Base-by-base conservation (phyloP, 257 asterid genomes). In the Nicotiana benthamiana region DNA sequence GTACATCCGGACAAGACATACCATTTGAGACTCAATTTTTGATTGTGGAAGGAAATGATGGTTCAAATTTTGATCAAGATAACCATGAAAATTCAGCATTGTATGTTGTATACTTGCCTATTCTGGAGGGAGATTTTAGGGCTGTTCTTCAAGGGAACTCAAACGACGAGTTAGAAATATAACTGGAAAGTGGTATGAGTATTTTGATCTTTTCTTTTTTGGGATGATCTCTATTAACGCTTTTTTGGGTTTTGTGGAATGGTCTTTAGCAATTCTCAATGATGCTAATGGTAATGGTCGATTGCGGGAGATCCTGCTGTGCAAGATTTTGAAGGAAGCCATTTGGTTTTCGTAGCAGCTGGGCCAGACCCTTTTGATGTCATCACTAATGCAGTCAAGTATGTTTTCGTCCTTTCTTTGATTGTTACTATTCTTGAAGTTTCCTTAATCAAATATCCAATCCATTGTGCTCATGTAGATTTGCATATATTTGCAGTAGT, bases 311-410 rank as follows among this genome's bases (percentile, higher is more conserved):
- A 95, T 89, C 98, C 98, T 83, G 89, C 83, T 30, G 98, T 95
- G 80, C 90, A 91, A 86, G 92, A 91, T 54, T 95, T 93, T 72
- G 97, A 93, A 40, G 99, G 98, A 81, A 92, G 92, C 89, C 94
- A 88, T 83, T 84, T 95, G 53, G 93, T 93, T 83, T 93, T 81
- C 27, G 92, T 95, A 75, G 95, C 94, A 34, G 99, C 98, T 87
- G 99, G 99, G 86, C 85, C 95, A 13, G 95, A 93, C 86, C 98
- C 99, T 16, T 95, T 93, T 80, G 97, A 93, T 87, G 95, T 93
- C 87, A 92, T 92, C 85, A 88, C 97, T 57, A 90, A 84, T 62
- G 95, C 99, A 67, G 97, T 93, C 92, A 93, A 92, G 99, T 95
- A 91, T 59, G 92, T 81, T 52, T 9, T 30, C 20, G 36, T 65